Evolutionary conservation across 2,329 filamentous ascomycete species (phyloP).

Genomic region (Pseudocercospora fijiensis): DNA sequence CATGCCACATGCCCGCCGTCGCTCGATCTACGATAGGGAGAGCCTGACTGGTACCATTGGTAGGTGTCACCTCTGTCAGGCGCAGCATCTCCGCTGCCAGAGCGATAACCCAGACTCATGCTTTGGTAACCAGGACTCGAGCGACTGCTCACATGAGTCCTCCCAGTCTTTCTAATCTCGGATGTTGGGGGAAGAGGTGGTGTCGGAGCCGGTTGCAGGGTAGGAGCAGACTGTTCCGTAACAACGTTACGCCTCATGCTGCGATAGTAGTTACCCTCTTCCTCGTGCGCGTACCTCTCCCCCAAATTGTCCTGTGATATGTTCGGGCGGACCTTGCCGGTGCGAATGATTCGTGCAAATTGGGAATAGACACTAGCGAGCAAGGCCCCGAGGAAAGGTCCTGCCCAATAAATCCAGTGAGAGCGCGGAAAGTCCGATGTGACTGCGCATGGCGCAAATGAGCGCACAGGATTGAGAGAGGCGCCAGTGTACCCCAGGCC

Average conservation of each 20-base stretch:
- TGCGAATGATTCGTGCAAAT: slow-evolving; percentile 16
- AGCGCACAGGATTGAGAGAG: slow-evolving; percentile 38
- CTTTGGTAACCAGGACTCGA: slow-evolving; percentile 12
- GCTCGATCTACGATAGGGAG: slow-evolving; percentile 10
- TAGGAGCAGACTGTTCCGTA: slow-evolving; percentile 4
- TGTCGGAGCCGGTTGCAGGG: slow-evolving; percentile 5
- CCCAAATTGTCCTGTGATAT: background rate
- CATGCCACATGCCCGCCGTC: slow-evolving; percentile 10
- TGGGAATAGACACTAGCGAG: slow-evolving; percentile 35
- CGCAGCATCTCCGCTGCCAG: background rate
- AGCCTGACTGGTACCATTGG: slow-evolving; percentile 1
- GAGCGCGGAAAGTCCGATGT: slow-evolving; percentile 31
- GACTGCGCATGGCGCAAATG: slow-evolving; percentile 35
- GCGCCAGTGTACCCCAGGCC: slow-evolving; percentile 37
- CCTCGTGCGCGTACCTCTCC: background rate
- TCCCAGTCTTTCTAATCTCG: slow-evolving; percentile 7
- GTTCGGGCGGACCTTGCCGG: background rate
- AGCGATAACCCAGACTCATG: background rate
- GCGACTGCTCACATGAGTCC: slow-evolving; percentile 4
- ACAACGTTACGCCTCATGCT: background rate
- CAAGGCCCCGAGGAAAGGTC: slow-evolving; percentile 33
- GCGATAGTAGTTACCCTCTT: background rate
- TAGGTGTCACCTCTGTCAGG: slow-evolving; percentile 5
- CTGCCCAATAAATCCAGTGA: slow-evolving; percentile 36
- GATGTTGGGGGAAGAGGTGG: slow-evolving; percentile 1